Conservation (phyloP, 2,329 filamentous ascomycete genomes). For the Peltaster fructicola region DNA sequence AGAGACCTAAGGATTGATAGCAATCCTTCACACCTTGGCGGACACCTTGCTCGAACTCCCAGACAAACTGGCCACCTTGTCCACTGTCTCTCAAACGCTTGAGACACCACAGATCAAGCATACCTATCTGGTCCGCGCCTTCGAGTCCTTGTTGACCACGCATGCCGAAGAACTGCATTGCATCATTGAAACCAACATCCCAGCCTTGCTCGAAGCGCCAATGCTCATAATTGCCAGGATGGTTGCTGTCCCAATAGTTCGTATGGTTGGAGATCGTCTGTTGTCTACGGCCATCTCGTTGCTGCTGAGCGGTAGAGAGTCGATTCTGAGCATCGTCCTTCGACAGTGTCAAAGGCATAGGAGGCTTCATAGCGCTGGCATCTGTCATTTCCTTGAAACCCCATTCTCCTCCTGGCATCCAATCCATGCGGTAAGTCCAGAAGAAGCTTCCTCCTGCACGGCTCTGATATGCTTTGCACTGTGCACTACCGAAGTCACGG, state of each 20-base stretch:
- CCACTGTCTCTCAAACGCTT: conserved; percentile 37
- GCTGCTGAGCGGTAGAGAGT: conserved; percentile 23
- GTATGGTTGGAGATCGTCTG: conserved; percentile 27
- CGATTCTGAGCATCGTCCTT: conserved; percentile 21
- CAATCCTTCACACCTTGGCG: conserved; percentile 29
- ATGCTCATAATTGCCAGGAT: conserved; percentile 32
- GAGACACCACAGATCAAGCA: conserved; percentile 39
- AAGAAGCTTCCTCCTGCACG: conserved; percentile 37
- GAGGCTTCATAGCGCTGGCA: conserved; percentile 24
- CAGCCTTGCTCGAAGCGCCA: conserved; percentile 38
- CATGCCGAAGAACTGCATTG: conserved; percentile 32
- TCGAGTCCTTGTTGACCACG: conserved; percentile 18
- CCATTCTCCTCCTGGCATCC: conserved; percentile 45
- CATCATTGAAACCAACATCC: conserved; percentile 39
- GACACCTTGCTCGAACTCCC: conserved; percentile 34
- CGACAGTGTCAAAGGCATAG: conserved; percentile 22
- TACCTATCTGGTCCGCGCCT: conserved; percentile 37
- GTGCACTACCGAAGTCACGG: conserved; percentile 29
- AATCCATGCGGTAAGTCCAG: conserved; percentile 45
- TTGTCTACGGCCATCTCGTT: conserved; percentile 20
- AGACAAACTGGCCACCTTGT: conserved; percentile 29
- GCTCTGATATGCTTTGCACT: conserved; percentile 32
- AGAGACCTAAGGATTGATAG: too few relatives aligned
- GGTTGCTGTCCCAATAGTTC: conserved; percentile 31
- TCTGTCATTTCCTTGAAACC: conserved; percentile 37